Evolutionary conservation across 2,329 filamentous ascomycete genomes (phyloP), one percentile per base, ranked within the genome.

Genomic region (Emericellopsis cladophorae): DNA sequence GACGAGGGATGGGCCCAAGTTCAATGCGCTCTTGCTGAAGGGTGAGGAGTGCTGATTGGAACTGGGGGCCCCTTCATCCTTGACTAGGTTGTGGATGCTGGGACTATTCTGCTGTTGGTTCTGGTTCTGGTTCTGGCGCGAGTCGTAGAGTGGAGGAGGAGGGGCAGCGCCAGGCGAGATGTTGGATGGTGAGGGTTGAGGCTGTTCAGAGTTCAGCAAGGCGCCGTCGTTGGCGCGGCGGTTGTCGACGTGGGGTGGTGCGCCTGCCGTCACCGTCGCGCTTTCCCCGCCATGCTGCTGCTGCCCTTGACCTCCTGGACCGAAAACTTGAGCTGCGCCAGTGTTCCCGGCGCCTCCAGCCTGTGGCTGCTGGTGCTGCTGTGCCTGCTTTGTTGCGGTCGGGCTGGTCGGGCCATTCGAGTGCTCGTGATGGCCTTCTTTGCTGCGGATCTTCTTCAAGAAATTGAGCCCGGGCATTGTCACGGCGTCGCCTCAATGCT

Each of bases 401-500:
- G 36, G 36, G 22, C 36, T 37, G 11, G 36, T 37, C 18, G 36
- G 36, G n/a, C 18, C 36, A 21, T 37, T 37, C 14, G 26, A 23
- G 11, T 31, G 74, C 60, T 85, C 79, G 59, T 76, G 72, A 59
- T 80, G 76, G 58, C 79, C 84, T 70, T 95, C 88, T 78, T 88
- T 93, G 68, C 88, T 94, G 77, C 88, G 82, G 76, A 94, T 95
- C 78, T 95, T 96, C 77, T 95, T 95, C 61, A 96, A 79, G 60
- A 95, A 88, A 65, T 87, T 84, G 71, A 95, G 77, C 64, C 78
- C 85, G 80, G 89, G 92, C 92, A 98, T 96, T 57, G 14, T n/a
- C 26, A 29, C 26, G 8, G 26, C 26, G 8, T n/a, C n/a, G 8
- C 26, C 9, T 9, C 12, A 29, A 29, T 29, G 26, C 18, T 29